Evolutionary conservation across 2,329 filamentous ascomycete genomes (phyloP).

Genomic region (Calonectria pseudoturangicola): DNA sequence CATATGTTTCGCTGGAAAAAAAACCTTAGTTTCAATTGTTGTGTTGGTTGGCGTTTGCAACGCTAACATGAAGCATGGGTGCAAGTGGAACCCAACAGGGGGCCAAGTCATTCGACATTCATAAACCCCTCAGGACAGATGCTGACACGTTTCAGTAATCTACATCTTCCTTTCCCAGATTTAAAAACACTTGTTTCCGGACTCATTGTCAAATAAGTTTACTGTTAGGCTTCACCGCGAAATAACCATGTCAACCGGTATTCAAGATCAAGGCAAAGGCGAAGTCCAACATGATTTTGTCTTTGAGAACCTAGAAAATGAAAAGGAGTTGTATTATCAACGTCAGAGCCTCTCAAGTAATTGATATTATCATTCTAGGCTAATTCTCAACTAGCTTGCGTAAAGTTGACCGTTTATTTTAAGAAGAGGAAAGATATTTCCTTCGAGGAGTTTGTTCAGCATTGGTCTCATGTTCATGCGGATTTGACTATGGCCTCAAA

Average conservation of each 20-base stretch:
- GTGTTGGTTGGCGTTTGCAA: neutral
- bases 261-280: neutral
- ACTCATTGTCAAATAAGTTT: neutral
- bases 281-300: constrained; percentile 1
- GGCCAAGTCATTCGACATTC: too few relatives aligned
- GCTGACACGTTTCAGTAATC: neutral
- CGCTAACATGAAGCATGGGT: neutral
- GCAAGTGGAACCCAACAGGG: neutral
- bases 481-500: constrained; percentile 17
- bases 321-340: constrained; percentile 7
- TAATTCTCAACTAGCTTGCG: neutral
- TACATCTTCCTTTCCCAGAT: neutral
- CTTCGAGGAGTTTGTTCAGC: constrained; percentile 6
- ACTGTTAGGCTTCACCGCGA: too few relatives aligned
- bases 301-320: constrained; percentile 3
- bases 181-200: neutral
- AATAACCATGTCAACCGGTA: neutral
- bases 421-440: constrained; percentile 6
- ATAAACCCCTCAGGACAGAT: neutral
- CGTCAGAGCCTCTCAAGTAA: neutral
- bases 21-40: too few relatives aligned
- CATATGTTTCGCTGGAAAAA: neutral
- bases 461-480: constrained; percentile 15
- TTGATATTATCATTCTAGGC: too few relatives aligned
- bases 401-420: constrained; percentile 19